These are phyloP conservation scores for Alternaria angustiovoidea DNA, from an alignment of 2,329 filamentous ascomycete species.

Conservation along the genomic window DNA sequence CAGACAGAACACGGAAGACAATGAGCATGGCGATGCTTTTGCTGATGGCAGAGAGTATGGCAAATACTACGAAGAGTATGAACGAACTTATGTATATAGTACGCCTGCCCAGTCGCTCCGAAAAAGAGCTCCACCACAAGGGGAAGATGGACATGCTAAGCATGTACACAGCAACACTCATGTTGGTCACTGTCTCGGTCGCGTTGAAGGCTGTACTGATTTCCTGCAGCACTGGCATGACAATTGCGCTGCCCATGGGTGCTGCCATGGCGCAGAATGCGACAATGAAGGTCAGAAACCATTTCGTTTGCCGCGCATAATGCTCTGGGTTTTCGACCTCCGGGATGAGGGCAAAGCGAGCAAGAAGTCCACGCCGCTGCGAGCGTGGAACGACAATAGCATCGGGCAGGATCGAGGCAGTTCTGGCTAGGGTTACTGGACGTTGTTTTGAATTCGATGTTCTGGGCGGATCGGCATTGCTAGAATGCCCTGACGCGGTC, in stretches of 20 bases:
- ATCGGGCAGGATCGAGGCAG: slow-evolving; percentile 47
- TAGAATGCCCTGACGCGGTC: slow-evolving; percentile 28
- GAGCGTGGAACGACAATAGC: slow-evolving; percentile 59
- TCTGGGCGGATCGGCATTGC: slow-evolving; percentile 11
- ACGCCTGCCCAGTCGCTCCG: slow-evolving; percentile 46
- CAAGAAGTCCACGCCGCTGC: slow-evolving; percentile 75
- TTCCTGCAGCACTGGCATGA: slow-evolving; percentile 65
- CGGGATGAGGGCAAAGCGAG: slow-evolving; percentile 73
- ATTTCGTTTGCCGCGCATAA: slow-evolving; percentile 79
- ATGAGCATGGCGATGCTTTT: slow-evolving; percentile 51
- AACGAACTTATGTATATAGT: slow-evolving; percentile 51
- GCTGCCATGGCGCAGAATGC: slow-evolving; percentile 79
- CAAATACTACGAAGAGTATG: slow-evolving; percentile 44
- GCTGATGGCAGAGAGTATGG: slow-evolving; percentile 44
- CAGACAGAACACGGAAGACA: slow-evolving; percentile 46
- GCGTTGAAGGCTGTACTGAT: slow-evolving; percentile 45
- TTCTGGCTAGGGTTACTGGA: slow-evolving; percentile 34
- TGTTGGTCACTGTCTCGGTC: slow-evolving; percentile 47
- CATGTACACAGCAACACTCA: slow-evolving; percentile 54
- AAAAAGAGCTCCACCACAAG: slow-evolving; percentile 52
- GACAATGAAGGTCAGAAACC: slow-evolving; percentile 80
- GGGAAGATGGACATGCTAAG: slow-evolving; percentile 53
- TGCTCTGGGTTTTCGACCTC: slow-evolving; percentile 80
- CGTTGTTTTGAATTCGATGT: slow-evolving; percentile 8
- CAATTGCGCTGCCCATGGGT: slow-evolving; percentile 84